Percentiles rank a stretch among this genome's conserved stretches.
Conservation (phyloP, 257 asterid species). For the Solanum chiquidenum region DNA sequence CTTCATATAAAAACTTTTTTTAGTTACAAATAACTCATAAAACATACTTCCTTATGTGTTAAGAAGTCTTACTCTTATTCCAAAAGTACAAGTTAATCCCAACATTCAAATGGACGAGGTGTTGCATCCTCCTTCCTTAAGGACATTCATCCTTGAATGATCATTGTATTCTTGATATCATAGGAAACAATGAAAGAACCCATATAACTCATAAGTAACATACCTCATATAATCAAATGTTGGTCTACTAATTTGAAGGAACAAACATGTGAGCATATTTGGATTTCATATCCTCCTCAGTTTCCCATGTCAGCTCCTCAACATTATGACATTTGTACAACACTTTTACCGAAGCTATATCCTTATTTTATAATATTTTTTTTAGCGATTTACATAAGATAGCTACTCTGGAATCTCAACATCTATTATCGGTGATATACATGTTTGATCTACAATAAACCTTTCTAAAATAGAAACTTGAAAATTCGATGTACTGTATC, state of each 20-base stretch:
- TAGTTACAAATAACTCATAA: not conserved
- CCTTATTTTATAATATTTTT: no score
- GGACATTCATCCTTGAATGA: not conserved
- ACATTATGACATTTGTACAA: not conserved
- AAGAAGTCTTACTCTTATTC: no score
- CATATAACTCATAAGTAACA: no score
- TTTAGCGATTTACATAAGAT: no score
- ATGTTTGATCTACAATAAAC: no score
- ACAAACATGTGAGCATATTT: no score
- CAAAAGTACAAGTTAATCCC: no score
- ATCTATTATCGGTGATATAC: not conserved
- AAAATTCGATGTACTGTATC: accelerated
- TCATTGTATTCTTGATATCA: not conserved
- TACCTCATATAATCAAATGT: not conserved
- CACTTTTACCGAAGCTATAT: not conserved
- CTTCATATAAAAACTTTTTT: no score
- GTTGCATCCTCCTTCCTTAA: not conserved
- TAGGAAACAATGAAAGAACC: no score
- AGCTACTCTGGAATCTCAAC: no score
- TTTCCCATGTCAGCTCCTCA: not conserved
- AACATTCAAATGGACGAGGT: not conserved
- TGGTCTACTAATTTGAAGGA: not conserved
- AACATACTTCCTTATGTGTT: not conserved
- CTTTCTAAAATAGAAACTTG: no score
- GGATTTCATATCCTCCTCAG: not conserved